These are phyloP conservation scores for Zasmidium citrigriseum DNA, from an alignment of 2,329 filamentous ascomycete genomes.

Conservation along the genomic window DNA sequence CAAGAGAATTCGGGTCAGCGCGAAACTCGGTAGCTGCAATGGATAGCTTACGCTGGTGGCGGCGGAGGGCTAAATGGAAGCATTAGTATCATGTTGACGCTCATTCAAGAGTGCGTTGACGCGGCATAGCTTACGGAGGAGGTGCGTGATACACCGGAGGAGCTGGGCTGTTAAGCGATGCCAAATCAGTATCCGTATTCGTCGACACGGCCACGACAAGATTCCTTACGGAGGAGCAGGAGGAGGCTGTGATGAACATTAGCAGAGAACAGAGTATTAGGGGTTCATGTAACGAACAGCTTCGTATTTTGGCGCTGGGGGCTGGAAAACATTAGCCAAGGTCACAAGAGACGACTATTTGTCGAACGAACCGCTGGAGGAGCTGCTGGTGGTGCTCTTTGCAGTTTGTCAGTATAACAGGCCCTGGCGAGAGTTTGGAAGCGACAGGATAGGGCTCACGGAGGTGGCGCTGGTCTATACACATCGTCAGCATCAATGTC, in stretches of 20 bases:
- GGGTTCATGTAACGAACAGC: too few species aligned
- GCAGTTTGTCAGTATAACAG: too few species aligned
- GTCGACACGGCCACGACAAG: too few species aligned
- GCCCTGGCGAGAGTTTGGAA: too few species aligned
- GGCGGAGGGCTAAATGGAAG: background rate
- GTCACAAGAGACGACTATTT: too few species aligned
- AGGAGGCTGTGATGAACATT: background rate
- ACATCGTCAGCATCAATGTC: background rate
- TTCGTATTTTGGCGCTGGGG: too few species aligned
- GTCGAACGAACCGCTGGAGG: background rate
- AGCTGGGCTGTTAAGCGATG: background rate
- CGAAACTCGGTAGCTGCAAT: background rate
- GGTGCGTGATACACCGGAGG: background rate
- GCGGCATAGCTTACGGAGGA: background rate
- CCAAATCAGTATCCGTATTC: too few species aligned
- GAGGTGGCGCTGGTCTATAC: background rate
- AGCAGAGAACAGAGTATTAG: too few species aligned
- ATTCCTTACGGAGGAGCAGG: background rate
- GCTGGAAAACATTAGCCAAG: too few species aligned
- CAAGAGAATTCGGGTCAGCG: background rate
- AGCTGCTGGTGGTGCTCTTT: background rate
- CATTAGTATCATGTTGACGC: too few species aligned
- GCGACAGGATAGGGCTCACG: background rate
- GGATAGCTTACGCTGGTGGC: background rate
- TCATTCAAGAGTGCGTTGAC: too few species aligned